Conservation (phyloP, 441 rosid species). For the Dalechampia spathulata region DNA sequence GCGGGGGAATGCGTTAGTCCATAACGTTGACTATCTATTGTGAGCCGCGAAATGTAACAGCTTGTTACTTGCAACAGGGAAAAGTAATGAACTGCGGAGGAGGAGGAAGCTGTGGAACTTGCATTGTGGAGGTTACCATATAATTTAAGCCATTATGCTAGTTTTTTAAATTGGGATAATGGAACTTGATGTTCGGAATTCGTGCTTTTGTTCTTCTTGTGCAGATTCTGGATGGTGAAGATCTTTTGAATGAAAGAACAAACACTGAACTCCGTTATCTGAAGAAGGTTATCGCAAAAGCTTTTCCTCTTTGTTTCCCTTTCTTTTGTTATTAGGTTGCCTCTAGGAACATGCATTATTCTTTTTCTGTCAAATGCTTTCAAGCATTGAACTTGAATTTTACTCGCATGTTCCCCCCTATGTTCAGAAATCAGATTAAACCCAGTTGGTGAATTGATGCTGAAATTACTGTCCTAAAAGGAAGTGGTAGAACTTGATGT, state of each 20-base stretch:
- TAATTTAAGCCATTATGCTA: too few species aligned
- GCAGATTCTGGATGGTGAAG: slow-evolving; percentile 73
- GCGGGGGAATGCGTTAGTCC: not conserved
- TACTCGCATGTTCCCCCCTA: too few species aligned
- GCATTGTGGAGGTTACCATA: slow-evolving; percentile 70
- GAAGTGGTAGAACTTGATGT: not conserved
- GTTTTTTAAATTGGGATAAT: too few species aligned
- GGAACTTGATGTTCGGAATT: too few species aligned
- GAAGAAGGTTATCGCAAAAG: slow-evolving; percentile 74
- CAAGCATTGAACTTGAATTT: not conserved
- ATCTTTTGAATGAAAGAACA: slow-evolving; percentile 77
- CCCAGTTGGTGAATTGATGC: not conserved
- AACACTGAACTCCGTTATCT: slow-evolving; percentile 51
- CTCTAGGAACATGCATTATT: not conserved
- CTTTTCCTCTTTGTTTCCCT: not conserved
- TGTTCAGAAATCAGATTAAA: not conserved
- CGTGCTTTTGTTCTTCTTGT: slow-evolving; percentile 1
- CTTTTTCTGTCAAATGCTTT: not conserved
- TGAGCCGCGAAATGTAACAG: not conserved
- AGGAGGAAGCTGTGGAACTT: slow-evolving; percentile 89
- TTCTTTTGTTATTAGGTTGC: not conserved
- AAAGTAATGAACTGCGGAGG: slow-evolving; percentile 94
- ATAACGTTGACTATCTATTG: too few species aligned
- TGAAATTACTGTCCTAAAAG: too few species aligned
- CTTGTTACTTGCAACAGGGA: slow-evolving; percentile 33